Conservation (phyloP, 352 stramenopile genomes). For the Elongisporangium undulatum region DNA sequence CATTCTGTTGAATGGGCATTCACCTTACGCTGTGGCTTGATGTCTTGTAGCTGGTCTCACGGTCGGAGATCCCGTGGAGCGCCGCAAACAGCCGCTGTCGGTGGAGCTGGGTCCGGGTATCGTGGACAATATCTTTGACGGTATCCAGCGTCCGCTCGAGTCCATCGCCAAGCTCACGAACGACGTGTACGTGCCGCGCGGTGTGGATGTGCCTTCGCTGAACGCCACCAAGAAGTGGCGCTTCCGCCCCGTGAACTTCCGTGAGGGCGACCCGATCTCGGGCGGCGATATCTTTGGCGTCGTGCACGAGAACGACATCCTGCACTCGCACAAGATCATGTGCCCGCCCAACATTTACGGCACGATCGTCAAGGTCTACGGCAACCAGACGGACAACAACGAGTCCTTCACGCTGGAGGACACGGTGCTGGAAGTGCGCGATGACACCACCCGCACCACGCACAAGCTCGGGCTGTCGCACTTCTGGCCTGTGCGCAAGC, state of each 20-base stretch:
- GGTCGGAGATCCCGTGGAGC: conserved; percentile 97
- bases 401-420: conserved; percentile 96
- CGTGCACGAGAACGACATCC: conserved; percentile 99
- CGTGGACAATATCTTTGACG: conserved; percentile 99
- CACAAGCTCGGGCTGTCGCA: conserved; percentile 96
- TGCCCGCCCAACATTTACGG: conserved; percentile 99
- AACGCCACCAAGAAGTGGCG: conserved; percentile 93
- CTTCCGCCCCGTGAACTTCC: conserved; percentile 93
- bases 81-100: conserved; percentile 96
- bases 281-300: conserved; percentile 98
- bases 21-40: background rate
- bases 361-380: conserved; percentile 98
- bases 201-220: conserved; percentile 95
- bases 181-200: conserved; percentile 97
- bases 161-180: conserved; percentile 92
- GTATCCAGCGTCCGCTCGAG: conserved; percentile 99
- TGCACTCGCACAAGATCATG: conserved; percentile 99
- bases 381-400: conserved; percentile 93
- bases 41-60: conserved; percentile 85
- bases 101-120: conserved; percentile 99
- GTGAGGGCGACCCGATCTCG: conserved; percentile 93
- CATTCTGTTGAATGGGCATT: background rate
- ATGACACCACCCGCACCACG: conserved; percentile 94
- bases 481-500: conserved; percentile 98
- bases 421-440: conserved; percentile 97